A percentile compares a stretch with the other conserved stretches of the same genome.
Evolutionary conservation across 2,329 filamentous ascomycete genomes (phyloP).

Genomic region (Beauveria scarabaeidicola): DNA sequence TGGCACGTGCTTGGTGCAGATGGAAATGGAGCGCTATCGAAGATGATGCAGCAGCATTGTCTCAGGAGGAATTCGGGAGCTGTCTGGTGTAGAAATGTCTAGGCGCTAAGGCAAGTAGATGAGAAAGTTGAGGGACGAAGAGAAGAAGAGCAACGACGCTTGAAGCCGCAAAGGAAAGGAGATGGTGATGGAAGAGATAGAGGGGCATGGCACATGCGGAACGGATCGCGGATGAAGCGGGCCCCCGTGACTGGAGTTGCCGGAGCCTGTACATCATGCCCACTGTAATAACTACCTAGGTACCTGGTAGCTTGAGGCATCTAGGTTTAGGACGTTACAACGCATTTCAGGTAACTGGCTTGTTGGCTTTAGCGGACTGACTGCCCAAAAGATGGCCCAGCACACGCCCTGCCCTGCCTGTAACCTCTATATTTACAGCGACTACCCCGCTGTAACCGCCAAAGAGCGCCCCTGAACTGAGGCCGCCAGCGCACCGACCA

Average conservation of each 20-base stretch:
- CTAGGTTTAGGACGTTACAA: neutral
- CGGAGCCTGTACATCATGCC: too few relatives aligned
- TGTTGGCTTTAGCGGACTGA: neutral
- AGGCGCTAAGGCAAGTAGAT: neutral
- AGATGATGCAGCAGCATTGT: neutral
- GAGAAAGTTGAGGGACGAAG: neutral
- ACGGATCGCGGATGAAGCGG: conserved; percentile 6
- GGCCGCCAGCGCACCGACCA: conserved; percentile 3
- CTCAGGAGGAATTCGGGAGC: neutral
- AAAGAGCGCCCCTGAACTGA: neutral
- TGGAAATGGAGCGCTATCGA: neutral
- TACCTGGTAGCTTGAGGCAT: too few relatives aligned
- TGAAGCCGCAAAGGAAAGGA: neutral
- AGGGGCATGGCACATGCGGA: neutral
- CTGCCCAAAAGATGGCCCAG: neutral
- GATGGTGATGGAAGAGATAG: neutral
- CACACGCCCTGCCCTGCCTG: neutral
- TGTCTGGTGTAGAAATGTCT: neutral
- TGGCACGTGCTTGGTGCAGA: conserved; percentile 10
- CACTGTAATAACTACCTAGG: too few relatives aligned
- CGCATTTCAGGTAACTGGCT: neutral
- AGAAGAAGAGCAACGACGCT: neutral
- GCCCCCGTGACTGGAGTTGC: neutral
- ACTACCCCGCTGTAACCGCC: neutral
- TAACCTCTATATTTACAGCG: neutral